These are phyloP conservation scores for Candida arabinofermentans DNA, from an alignment of 805 yeast genomes.

Conservation along the genomic window DNA sequence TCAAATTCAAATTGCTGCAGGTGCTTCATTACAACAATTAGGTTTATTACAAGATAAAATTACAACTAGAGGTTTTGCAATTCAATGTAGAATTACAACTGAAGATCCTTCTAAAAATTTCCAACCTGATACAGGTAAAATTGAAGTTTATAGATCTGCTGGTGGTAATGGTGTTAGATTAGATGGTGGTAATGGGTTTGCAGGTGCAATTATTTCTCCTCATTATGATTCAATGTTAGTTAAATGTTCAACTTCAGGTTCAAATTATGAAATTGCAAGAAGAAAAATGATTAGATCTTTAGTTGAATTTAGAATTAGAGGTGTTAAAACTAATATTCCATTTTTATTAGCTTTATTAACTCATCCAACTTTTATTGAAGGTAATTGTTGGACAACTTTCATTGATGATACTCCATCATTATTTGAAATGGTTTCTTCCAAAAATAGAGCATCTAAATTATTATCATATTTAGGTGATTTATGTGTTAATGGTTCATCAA, in stretches of 20 bases:
- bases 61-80: slow-evolving; percentile 95
- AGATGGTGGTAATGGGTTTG: slow-evolving; percentile 98
- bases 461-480: slow-evolving; percentile 88
- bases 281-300: slow-evolving; percentile 96
- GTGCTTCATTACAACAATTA: slow-evolving; percentile 87
- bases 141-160: slow-evolving; percentile 95
- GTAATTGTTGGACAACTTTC: slow-evolving; percentile 96
- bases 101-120: slow-evolving; percentile 96
- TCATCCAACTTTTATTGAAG: slow-evolving; percentile 78
- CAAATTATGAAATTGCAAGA: slow-evolving; percentile 93
- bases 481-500: slow-evolving; percentile 93
- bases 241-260: slow-evolving; percentile 95
- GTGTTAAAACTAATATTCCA: slow-evolving; percentile 98
- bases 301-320: slow-evolving; percentile 97
- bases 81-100: slow-evolving; percentile 98
- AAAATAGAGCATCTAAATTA: slow-evolving; percentile 94
- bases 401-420: slow-evolving; percentile 96
- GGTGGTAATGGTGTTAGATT: slow-evolving; percentile 99
- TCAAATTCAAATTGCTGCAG: slow-evolving; percentile 98
- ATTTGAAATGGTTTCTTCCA: slow-evolving; percentile 91
- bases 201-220: slow-evolving; percentile 94
- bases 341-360: slow-evolving; percentile 89
- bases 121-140: slow-evolving; percentile 98
- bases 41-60: slow-evolving; percentile 93
- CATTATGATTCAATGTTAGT: slow-evolving; percentile 98